These are phyloP conservation scores for Phytopythium kandeliae DNA, from an alignment of 352 stramenopile genomes.

Conservation along the genomic window DNA sequence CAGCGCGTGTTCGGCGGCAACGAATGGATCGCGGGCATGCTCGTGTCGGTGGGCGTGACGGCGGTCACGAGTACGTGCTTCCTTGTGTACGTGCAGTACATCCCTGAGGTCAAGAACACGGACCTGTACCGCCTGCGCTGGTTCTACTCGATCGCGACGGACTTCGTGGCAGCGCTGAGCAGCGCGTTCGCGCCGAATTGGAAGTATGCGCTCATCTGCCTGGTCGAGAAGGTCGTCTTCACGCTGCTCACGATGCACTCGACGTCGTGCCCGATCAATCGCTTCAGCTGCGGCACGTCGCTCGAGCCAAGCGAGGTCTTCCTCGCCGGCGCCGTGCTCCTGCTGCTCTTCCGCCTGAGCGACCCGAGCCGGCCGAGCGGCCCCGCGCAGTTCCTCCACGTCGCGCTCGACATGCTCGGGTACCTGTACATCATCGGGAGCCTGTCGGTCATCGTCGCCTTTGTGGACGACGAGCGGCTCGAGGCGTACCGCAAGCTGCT, in stretches of 20 bases:
- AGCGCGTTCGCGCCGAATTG: slow-evolving; percentile 57
- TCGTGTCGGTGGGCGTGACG: slow-evolving; percentile 20
- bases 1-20: slow-evolving; percentile 25
- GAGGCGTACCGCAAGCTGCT: slow-evolving; percentile 2
- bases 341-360: slow-evolving; percentile 49
- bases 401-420: slow-evolving; percentile 58
- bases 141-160: slow-evolving; percentile 52
- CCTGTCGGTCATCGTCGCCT: slow-evolving; percentile 53
- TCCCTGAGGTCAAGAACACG: slow-evolving; percentile 37
- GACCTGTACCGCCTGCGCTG: slow-evolving; percentile 50
- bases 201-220: slow-evolving; percentile 58
- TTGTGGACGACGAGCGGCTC: slow-evolving; percentile 51
- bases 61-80: slow-evolving; percentile 27
- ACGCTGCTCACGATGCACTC: slow-evolving; percentile 61
- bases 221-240: slow-evolving; percentile 66
- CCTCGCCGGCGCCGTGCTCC: slow-evolving; percentile 42
- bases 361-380: slow-evolving; percentile 13
- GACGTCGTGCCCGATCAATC: slow-evolving; percentile 66
- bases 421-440: slow-evolving; percentile 69
- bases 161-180: slow-evolving; percentile 51
- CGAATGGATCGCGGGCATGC: slow-evolving; percentile 43
- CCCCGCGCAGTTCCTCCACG: slow-evolving; percentile 25
- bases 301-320: slow-evolving; percentile 47
- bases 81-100: slow-evolving; percentile 31
- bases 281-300: slow-evolving; percentile 46